Conservation (phyloP, 2,329 filamentous ascomycete genomes). For the Sclerotinia nivalis region DNA sequence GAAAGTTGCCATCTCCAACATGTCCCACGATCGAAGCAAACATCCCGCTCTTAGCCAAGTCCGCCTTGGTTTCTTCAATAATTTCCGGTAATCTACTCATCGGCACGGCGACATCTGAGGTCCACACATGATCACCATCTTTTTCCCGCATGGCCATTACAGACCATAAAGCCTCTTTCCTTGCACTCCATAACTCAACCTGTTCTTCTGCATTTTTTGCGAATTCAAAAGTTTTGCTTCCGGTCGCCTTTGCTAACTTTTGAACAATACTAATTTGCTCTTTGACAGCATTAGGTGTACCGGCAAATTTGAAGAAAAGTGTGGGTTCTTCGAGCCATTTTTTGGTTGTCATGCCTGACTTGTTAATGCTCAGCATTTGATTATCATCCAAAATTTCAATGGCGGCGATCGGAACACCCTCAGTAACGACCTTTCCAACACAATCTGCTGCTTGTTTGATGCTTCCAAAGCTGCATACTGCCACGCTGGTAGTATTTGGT, state of each 20-base stretch:
- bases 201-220: slow-evolving; percentile 69
- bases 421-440: slow-evolving; percentile 75
- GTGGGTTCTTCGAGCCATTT: slow-evolving; percentile 73
- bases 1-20: slow-evolving; percentile 78
- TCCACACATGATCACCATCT: slow-evolving; percentile 74
- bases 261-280: slow-evolving; percentile 74
- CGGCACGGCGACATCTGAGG: slow-evolving; percentile 82
- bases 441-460: slow-evolving; percentile 53
- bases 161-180: slow-evolving; percentile 83
- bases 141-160: slow-evolving; percentile 65
- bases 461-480: slow-evolving; percentile 65
- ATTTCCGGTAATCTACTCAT: slow-evolving; percentile 72
- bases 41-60: slow-evolving; percentile 58
- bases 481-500: slow-evolving; percentile 77
- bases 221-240: slow-evolving; percentile 74
- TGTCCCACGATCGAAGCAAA: slow-evolving; percentile 68
- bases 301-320: slow-evolving; percentile 82
- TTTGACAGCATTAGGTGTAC: slow-evolving; percentile 69
- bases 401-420: slow-evolving; percentile 84
- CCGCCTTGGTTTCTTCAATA: slow-evolving; percentile 72
- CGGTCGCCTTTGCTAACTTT: slow-evolving; percentile 59
- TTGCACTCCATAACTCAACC: slow-evolving; percentile 76
- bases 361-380: slow-evolving; percentile 74
- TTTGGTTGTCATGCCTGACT: slow-evolving; percentile 64
- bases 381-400: slow-evolving; percentile 91